These are phyloP conservation scores for Solanum chacoense DNA, from an alignment of 305 asterid genomes.

Conservation along the genomic window DNA sequence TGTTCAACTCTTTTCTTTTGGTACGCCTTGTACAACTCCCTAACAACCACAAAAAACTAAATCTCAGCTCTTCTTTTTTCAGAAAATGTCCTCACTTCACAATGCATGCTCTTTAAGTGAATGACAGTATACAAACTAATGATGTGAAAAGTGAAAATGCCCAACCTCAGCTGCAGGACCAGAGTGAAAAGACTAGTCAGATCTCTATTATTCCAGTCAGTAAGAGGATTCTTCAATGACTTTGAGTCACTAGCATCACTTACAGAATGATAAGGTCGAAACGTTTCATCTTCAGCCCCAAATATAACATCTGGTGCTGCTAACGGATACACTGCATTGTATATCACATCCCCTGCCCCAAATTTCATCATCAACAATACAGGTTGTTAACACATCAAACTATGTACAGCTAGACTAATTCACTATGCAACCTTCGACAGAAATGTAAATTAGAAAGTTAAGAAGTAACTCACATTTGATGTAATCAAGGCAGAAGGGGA, in stretches of 20 bases:
- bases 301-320: slow-evolving; percentile 79
- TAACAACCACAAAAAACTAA: slow-evolving; percentile 10
- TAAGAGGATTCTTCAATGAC: slow-evolving; percentile 33
- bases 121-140: neutral
- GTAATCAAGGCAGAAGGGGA: slow-evolving; percentile 81
- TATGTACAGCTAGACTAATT: neutral
- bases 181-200: slow-evolving; percentile 55
- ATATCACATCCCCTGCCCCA: slow-evolving; percentile 70
- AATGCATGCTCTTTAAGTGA: neutral
- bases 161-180: slow-evolving; percentile 63
- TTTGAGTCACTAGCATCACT: slow-evolving; percentile 15
- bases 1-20: slow-evolving; percentile 62
- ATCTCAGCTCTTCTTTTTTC: neutral
- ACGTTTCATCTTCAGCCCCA: slow-evolving; percentile 62
- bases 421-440: neutral
- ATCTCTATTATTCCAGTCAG: slow-evolving; percentile 72
- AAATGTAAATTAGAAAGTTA: neutral
- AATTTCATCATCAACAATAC: neutral
- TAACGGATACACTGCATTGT: slow-evolving; percentile 69
- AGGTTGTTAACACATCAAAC: neutral
- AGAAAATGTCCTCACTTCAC: neutral
- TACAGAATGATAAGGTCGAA: slow-evolving; percentile 38
- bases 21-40: slow-evolving; percentile 61
- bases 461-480: neutral
- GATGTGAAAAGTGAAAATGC: neutral